phyloP scores from a whole-genome alignment of 192 early-diverging fungal species.

The Umbelopsis ramanniana region DNA sequence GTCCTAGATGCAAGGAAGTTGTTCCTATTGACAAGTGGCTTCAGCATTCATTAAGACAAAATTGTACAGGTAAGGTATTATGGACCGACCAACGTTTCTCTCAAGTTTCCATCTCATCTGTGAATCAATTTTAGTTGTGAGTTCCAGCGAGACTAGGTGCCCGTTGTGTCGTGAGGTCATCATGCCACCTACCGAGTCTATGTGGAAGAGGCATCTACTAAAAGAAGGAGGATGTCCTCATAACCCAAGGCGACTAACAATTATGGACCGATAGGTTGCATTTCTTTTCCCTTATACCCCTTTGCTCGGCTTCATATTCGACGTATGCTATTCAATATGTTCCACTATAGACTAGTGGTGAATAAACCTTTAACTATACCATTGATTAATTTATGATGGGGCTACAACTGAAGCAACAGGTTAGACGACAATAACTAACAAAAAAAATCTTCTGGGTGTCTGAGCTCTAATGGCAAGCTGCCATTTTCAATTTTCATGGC shows the following conservation, averaged over 20 bases:
- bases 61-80: conserved; percentile 23
- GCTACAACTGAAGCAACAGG: too few species aligned
- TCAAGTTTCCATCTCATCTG: background rate
- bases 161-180: conserved; percentile 63
- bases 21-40: conserved; percentile 38
- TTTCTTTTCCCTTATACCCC: too few species aligned
- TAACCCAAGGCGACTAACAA: conserved; percentile 36
- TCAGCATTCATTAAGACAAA: conserved; percentile 34
- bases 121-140: conserved; percentile 7
- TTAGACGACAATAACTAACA: too few species aligned
- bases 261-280: background rate
- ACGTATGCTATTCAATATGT: too few species aligned
- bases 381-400: too few species aligned
- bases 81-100: background rate
- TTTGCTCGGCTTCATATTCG: too few species aligned
- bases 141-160: conserved; percentile 25
- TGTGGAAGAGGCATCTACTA: conserved; percentile 72
- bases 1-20: conserved; percentile 45
- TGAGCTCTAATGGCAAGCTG: too few species aligned
- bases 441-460: too few species aligned
- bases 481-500: too few species aligned
- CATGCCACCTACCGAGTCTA: conserved; percentile 53
- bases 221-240: conserved; percentile 55
- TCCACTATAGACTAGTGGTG: too few species aligned
- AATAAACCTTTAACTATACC: too few species aligned